A percentile compares a stretch with the other conserved stretches of the same genome.
Conservation (phyloP, 129 eudicot species). For the Smallanthus sonchifolius region DNA sequence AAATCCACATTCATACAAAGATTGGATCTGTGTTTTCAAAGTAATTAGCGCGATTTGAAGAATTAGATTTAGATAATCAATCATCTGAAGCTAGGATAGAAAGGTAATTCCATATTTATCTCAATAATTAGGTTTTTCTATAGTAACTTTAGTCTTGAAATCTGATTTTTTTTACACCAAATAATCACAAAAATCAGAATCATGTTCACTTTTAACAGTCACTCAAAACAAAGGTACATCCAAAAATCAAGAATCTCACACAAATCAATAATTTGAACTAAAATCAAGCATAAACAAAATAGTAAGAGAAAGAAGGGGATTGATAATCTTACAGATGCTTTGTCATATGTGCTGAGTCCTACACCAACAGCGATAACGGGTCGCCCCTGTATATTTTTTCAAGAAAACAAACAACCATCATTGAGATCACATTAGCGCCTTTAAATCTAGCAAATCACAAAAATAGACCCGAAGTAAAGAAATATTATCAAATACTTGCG, state of each 20-base stretch:
- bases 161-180: not conserved
- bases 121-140: too few relatives aligned
- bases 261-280: not conserved
- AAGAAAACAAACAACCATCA: constrained; percentile 3
- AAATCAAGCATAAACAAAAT: not conserved
- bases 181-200: not conserved
- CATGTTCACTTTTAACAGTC: too few relatives aligned
- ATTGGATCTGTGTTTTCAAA: not conserved
- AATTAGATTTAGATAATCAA: not conserved
- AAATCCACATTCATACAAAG: too few relatives aligned
- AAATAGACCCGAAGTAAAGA: not conserved
- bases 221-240: not conserved
- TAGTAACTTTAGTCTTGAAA: too few relatives aligned
- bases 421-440: not conserved
- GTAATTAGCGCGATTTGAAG: not conserved
- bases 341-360: constrained; percentile 95
- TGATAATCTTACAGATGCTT: constrained; percentile 78
- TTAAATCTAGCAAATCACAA: not conserved
- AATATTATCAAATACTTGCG: not conserved
- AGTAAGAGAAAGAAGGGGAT: not conserved
- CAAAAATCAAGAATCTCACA: not conserved
- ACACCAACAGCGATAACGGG: constrained; percentile 93
- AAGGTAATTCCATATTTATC: not conserved
- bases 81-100: not conserved
- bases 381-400: constrained; percentile 52